Evolutionary conservation across 2,329 filamentous ascomycete species (phyloP), one percentile per base, ranked within the genome.

Genomic region (Diplodia corticola): DNA sequence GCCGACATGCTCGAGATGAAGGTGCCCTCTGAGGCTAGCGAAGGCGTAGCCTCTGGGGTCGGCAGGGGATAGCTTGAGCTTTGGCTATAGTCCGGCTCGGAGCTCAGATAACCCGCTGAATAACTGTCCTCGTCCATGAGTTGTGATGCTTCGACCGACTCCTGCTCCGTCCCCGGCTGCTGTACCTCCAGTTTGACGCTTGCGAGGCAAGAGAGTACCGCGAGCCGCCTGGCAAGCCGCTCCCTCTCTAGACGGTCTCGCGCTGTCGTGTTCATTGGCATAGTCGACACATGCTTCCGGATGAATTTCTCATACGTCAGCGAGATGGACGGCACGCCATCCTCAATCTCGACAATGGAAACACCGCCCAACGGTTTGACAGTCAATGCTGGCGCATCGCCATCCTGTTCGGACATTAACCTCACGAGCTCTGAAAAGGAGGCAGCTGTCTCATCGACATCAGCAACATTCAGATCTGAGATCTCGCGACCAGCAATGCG

Each of bases 161-260:
- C 54, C n/a, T 40, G 22, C 6, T 69, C 68, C n/a, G 55, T 55
- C 10, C 55, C 26, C 2, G 40, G 33, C 24, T 37, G 46, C 49
- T 63, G 33, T 1, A 72, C 50, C 12, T 67, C 64, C 1, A 73
- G 54, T 10, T 68, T 66, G 35, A 68, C 65, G 12, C 75, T 77
- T 37, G 79, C 75, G 5, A 82, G 69, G 2, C 75, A 68, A 1
- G 81, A 54, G 50, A 80, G 76, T 5, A 75, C 73, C 15, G 80
- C 77, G 17, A 78, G 63, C 3, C 71, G 72, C 37, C 75, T 72
- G n/a, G 73, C 73, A 17, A 76, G 68, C 20, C 70, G 69, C 68
- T 78, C 76, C 49, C 74, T 74, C 5, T 48, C 68, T 66, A 74
- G 71, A 6, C 76, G 73, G 37, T 74, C 65, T 33, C 69, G 69